These are phyloP conservation scores for Cytospora piceicola DNA, from an alignment of 2,329 filamentous ascomycete species.

Conservation along the genomic window DNA sequence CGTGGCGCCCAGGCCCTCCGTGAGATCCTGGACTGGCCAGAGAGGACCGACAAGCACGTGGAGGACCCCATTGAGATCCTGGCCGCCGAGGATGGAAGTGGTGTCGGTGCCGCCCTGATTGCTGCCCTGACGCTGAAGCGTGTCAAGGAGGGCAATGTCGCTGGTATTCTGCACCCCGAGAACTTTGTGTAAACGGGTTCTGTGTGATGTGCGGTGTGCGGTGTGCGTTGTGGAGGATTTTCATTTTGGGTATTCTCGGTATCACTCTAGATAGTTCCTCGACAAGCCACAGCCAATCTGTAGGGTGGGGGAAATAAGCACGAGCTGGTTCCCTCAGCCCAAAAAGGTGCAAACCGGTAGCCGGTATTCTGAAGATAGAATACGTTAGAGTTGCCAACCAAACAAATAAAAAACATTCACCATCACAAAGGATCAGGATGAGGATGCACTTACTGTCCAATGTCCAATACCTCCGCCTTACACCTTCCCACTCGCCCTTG, in stretches of 20 bases:
- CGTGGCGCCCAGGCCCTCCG: slow-evolving; percentile 86
- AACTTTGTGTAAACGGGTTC: slow-evolving; percentile 54
- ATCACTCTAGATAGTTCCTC: slow-evolving; percentile 1
- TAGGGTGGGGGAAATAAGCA: slow-evolving; percentile 4
- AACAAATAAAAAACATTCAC: slow-evolving; percentile 20
- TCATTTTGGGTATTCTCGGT: neutral
- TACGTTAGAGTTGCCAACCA: slow-evolving; percentile 34
- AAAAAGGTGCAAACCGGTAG: slow-evolving; percentile 77
- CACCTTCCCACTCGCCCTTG: slow-evolving; percentile 82
- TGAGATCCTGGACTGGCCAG: slow-evolving; percentile 94
- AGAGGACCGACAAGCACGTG: slow-evolving; percentile 68
- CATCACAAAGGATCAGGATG: neutral
- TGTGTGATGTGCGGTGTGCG: neutral
- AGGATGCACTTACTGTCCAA: slow-evolving; percentile 63
- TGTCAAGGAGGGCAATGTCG: slow-evolving; percentile 64
- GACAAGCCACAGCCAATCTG: neutral
- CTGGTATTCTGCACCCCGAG: slow-evolving; percentile 67
- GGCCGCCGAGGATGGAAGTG: slow-evolving; percentile 91
- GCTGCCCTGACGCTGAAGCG: slow-evolving; percentile 72
- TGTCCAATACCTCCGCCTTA: slow-evolving; percentile 88
- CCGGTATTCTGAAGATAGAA: slow-evolving; percentile 60
- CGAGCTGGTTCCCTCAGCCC: slow-evolving; percentile 48
- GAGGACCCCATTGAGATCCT: slow-evolving; percentile 87
- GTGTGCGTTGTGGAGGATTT: neutral
- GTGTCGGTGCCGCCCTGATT: slow-evolving; percentile 96